Conservation (phyloP, 805 yeast genomes). For the Lipomyces yamanashiensis region DNA sequence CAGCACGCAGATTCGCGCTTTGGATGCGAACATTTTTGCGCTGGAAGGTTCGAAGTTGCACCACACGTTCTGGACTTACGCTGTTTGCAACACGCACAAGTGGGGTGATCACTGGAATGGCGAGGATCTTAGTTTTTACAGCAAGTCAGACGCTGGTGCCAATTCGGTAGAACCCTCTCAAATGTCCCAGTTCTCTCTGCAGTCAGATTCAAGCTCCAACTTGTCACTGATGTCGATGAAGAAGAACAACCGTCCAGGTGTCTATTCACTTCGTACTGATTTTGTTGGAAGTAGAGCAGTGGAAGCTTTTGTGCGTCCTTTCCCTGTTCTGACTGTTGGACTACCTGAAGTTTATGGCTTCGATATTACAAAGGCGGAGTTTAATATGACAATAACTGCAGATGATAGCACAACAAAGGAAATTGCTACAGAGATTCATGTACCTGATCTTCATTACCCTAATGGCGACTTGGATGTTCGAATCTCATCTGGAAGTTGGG, state of each 20-base stretch:
- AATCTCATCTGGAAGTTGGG: conserved; percentile 61
- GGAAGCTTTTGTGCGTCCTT: conserved; percentile 78
- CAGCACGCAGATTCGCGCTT: conserved; percentile 74
- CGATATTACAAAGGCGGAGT: conserved; percentile 56
- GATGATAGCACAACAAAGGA: conserved; percentile 21
- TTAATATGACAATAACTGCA: conserved; percentile 49
- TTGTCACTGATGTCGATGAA: conserved; percentile 13
- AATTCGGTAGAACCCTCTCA: background rate
- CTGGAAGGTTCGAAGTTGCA: conserved; percentile 73
- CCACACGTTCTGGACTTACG: conserved; percentile 87
- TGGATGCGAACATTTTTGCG: conserved; percentile 81
- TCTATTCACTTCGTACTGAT: conserved; percentile 7
- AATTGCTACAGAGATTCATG: conserved; percentile 61
- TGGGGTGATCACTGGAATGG: conserved; percentile 95
- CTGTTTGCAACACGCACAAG: conserved; percentile 69
- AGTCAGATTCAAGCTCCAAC: conserved; percentile 12
- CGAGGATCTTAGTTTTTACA: conserved; percentile 90
- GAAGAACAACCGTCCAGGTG: background rate
- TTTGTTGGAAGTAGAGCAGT: conserved; percentile 72
- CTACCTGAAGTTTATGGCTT: conserved; percentile 59
- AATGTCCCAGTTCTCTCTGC: conserved; percentile 2
- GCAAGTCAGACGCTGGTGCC: conserved; percentile 43
- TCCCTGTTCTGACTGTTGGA: conserved; percentile 69
- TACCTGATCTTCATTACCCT: conserved; percentile 77
- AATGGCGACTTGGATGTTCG: conserved; percentile 54